phyloP scores from a whole-genome alignment of 2,329 filamentous ascomycete genomes.

The Pestalotiopsis sp. region DNA sequence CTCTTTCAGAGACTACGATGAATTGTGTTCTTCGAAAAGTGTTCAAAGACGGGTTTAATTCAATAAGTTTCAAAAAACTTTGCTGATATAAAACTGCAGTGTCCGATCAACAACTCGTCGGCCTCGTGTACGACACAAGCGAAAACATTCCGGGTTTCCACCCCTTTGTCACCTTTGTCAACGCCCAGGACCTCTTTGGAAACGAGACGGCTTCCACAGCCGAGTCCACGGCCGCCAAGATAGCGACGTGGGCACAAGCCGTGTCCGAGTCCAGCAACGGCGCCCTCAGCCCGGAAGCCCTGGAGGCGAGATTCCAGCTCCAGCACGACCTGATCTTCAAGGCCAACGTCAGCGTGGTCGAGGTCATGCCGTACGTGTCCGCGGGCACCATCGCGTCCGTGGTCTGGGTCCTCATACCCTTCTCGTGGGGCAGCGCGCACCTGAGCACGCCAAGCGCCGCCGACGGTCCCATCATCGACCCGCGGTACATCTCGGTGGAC shows the following conservation, averaged over 20 bases:
- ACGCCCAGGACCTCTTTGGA: slow-evolving; percentile 27
- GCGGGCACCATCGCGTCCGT: slow-evolving; percentile 33
- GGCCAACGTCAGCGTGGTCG: slow-evolving; percentile 40
- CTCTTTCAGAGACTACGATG: no score
- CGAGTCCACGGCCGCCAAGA: slow-evolving; percentile 15
- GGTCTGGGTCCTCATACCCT: slow-evolving; percentile 35
- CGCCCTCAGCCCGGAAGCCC: slow-evolving; percentile 21
- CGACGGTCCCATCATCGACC: slow-evolving; percentile 32
- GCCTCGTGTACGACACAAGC: slow-evolving; percentile 16
- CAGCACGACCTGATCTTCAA: slow-evolving; percentile 47
- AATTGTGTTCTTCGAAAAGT: no score
- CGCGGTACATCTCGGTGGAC: slow-evolving; percentile 28
- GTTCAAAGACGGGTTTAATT: no score
- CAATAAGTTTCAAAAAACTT: not conserved
- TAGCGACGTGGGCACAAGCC: slow-evolving; percentile 26
- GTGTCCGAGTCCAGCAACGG: slow-evolving; percentile 17
- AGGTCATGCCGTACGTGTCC: slow-evolving; percentile 39
- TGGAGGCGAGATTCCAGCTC: slow-evolving; percentile 17
- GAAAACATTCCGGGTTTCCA: slow-evolving; percentile 15
- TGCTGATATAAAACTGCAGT: slow-evolving; percentile 34
- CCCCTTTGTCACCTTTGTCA: slow-evolving; percentile 12
- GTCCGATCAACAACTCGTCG: slow-evolving; percentile 44
- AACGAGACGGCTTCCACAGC: slow-evolving; percentile 24
- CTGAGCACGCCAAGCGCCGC: slow-evolving; percentile 19
- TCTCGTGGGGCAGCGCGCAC: slow-evolving; percentile 37